Evolutionary conservation across 306 rosid species (phyloP), one percentile per base, ranked within the genome.

Genomic region (Ceratonia siliqua): DNA sequence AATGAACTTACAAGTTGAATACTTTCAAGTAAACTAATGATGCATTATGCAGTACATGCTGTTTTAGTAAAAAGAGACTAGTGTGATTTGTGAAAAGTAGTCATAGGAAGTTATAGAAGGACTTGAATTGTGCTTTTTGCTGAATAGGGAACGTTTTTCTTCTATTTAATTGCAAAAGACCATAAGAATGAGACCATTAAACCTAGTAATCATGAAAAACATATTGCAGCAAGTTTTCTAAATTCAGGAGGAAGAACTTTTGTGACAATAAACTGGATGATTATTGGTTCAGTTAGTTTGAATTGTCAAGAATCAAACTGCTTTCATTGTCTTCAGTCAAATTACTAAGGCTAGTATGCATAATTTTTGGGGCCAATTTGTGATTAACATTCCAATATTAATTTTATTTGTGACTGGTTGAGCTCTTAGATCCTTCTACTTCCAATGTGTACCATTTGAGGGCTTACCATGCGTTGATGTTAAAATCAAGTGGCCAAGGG

Each of bases 401-500:
- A 5, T 53, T 20, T 52, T n/a, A 15, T 32, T 32, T 32, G 45
- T 59, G 65, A 58, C 1, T 28, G 21, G 9, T 58, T 14, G 8
- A 12, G 38, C 67, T n/a, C 27, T 69, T 67, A 57, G 75, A 65
- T 30, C 32, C 59, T 76, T 70, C 22, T 48, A 41, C 39, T 59
- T 45, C 64, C 27, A 61, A 8, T 49, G 12, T 55, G 20, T 8
- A 74, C 59, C 20, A n/a, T 78, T 80, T 61, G 84, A 85, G 92
- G 92, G 90, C 22, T 58, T 88, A 50, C 90, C 92, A n/a, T 81
- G 48, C 50, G 57, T 85, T 75, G 90, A 83, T 73, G 78, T 85
- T 80, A 85, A 76, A 71, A 88, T 88, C 75, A 85, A 88, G 79
- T 88, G 92, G 90, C 92, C 92, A 42, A 88, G 85, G 70, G 92